Evolutionary conservation across 257 asterid genomes (phyloP).

Genomic region (Jacaranda mimosifolia): DNA sequence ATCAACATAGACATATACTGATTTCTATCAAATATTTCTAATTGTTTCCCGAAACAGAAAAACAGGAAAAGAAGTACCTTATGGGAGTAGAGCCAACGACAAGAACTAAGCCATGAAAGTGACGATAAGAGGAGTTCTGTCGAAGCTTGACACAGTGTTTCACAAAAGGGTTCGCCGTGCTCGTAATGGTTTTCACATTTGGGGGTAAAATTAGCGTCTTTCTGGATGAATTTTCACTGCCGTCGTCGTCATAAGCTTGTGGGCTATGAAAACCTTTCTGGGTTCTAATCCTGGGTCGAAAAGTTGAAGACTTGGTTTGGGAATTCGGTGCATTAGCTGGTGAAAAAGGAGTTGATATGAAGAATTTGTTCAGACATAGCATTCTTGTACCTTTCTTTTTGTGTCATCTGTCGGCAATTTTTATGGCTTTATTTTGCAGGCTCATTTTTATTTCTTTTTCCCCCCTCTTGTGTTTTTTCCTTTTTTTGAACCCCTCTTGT

Average conservation of each 20-base stretch:
- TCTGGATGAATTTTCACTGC: slow-evolving; percentile 42
- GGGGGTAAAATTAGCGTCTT: slow-evolving; percentile 53
- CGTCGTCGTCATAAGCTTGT: slow-evolving; percentile 29
- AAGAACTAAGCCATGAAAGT: slow-evolving; percentile 74
- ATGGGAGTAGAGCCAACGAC: slow-evolving; percentile 85
- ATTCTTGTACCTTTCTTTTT: slow-evolving; percentile 32
- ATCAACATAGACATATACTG: too few species aligned
- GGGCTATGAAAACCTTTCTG: slow-evolving; percentile 32
- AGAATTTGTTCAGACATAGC: slow-evolving; percentile 50
- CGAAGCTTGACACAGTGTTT: slow-evolving; percentile 95
- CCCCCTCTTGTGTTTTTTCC: too few species aligned
- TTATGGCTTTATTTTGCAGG: background rate
- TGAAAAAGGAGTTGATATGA: slow-evolving; percentile 32
- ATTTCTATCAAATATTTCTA: too few species aligned
- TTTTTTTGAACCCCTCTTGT: background rate
- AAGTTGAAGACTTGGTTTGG: slow-evolving; percentile 33
- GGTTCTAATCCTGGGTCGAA: slow-evolving; percentile 33
- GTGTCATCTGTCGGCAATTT: background rate
- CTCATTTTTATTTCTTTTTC: too few species aligned
- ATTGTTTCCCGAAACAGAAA: background rate
- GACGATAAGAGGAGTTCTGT: slow-evolving; percentile 83
- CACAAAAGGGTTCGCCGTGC: slow-evolving; percentile 90
- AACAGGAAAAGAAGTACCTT: slow-evolving; percentile 51
- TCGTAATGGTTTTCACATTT: slow-evolving; percentile 66
- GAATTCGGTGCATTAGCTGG: slow-evolving; percentile 35